Base-by-base conservation (phyloP, 2,329 filamentous ascomycete genomes). In the Hymenoscyphus occultus region DNA sequence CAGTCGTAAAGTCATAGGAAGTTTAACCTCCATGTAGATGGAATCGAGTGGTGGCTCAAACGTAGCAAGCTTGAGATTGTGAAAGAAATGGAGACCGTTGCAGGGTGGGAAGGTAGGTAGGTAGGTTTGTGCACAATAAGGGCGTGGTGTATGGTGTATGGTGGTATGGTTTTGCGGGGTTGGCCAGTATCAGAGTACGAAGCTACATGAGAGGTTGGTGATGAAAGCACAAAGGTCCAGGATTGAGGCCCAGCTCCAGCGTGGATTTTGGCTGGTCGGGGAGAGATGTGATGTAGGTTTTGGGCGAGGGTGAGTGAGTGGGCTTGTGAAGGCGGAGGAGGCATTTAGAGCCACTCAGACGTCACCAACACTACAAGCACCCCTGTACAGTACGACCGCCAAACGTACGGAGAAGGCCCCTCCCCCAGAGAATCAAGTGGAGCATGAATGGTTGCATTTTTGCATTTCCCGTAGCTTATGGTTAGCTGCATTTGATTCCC, bases 1-100 rank as follows among this genome's bases (percentile, higher is more conserved):
- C 59, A 64, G 59, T 63, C 54, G 56, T 64, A 66, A 22, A 61
- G 45, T 64, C 62, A 64, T 57, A 59, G 62, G 59, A 60, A 51
- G 39, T 61, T 61, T 56, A 61, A 60, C 61, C 64, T 66, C 64
- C 64, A 66, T 66, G 61, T 63, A 66, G 62, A 59, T 59, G 58
- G 59, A 60, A 60, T 39, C 56, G 12, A 10, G 39, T 32, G 5
- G 45, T 57, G 54, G 39, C 39, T 54, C 48, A 22, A 22, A 54
- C 48, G 48, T 28, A 54, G 48, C n/a, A 28, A 54, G 48, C 22
- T 54, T 54, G 48, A 28, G 19, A 22, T 13, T 19, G 19, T 54
- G 14, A 42, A 39, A 28, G 51, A 39, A 39, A 19, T 59, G 56
- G 57, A 54, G 61, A 40, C 56, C 42, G 60, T 22, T 62, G 60